A percentile compares a stretch with the other conserved stretches of the same genome.
Conservation (phyloP, 1,139 yeast genomes). For the Yamadazyma trypodendri region DNA sequence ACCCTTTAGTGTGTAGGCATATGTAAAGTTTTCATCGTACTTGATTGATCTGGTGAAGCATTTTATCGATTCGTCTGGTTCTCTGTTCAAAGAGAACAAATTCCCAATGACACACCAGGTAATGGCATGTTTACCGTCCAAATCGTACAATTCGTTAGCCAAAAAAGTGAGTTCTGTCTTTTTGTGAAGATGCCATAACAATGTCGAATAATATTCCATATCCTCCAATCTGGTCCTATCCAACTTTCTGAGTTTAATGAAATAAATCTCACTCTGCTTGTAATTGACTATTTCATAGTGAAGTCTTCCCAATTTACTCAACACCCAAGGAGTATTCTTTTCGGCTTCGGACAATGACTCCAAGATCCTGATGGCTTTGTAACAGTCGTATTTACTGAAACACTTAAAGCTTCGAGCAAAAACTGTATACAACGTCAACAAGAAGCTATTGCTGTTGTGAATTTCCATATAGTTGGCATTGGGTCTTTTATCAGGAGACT, state of each 20-base stretch:
- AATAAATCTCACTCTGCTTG: constrained; percentile 67
- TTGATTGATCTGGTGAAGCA: constrained; percentile 82
- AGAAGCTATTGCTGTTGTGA: constrained; percentile 41
- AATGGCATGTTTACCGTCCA: constrained; percentile 65
- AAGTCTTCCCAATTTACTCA: constrained; percentile 73
- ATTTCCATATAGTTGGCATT: constrained; percentile 27
- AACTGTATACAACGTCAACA: constrained; percentile 52
- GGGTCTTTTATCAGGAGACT: background rate
- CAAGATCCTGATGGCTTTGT: constrained; percentile 71
- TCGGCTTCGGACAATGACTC: constrained; percentile 64
- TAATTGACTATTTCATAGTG: constrained; percentile 90
- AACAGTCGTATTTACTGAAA: constrained; percentile 70
- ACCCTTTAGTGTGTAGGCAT: constrained; percentile 91
- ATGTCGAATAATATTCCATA: constrained; percentile 88
- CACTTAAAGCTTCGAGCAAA: constrained; percentile 69
- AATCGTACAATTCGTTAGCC: constrained; percentile 76
- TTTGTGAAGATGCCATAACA: constrained; percentile 89
- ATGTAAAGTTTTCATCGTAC: constrained; percentile 70
- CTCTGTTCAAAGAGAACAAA: constrained; percentile 76
- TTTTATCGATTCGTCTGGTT: constrained; percentile 86
- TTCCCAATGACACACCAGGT: constrained; percentile 96
- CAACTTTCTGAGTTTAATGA: constrained; percentile 56
- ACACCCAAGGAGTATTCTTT: constrained; percentile 80
- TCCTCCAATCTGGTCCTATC: constrained; percentile 85
- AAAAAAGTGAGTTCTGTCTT: constrained; percentile 78